A percentile compares a stretch with the other conserved stretches of the same genome.
phyloP scores from a whole-genome alignment of 2,329 filamentous ascomycete genomes.

The Dendrostoma leiphaemia region DNA sequence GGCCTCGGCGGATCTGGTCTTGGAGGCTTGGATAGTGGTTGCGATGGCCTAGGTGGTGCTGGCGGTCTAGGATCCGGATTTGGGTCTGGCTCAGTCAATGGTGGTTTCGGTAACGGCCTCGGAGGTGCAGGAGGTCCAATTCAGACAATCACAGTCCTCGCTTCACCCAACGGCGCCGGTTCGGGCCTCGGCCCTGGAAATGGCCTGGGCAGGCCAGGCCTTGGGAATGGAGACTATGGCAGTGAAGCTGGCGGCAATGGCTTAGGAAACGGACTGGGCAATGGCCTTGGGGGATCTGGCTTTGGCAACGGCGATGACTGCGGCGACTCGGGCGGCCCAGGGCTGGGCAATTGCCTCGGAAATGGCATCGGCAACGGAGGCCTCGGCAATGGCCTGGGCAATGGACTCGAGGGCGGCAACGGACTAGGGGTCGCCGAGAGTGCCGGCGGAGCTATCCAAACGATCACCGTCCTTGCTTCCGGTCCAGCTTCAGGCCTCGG shows the following conservation, averaged over 20 bases:
- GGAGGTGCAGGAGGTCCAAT: conserved; percentile 1
- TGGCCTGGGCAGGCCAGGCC: conserved; percentile 2
- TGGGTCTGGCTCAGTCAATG: background rate
- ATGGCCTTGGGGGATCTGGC: background rate
- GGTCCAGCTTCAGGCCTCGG: conserved; percentile 1
- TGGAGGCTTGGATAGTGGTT: conserved; percentile 1
- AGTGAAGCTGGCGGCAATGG: background rate
- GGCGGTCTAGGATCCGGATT: background rate
- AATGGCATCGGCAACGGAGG: conserved; percentile 3
- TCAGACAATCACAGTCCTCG: conserved; percentile 14
- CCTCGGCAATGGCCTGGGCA: background rate
- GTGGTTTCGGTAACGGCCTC: conserved; percentile 1
- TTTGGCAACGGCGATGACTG: background rate
- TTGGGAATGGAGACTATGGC: background rate
- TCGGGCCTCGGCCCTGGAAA: conserved; percentile 5
- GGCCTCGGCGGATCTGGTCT: conserved; percentile 5
- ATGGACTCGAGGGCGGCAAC: background rate
- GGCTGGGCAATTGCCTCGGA: background rate
- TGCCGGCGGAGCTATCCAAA: conserved; percentile 4
- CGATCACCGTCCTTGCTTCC: conserved; percentile 10
- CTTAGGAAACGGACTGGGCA: no score
- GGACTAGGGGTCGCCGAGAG: conserved; percentile 3
- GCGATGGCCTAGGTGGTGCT: conserved; percentile 6
- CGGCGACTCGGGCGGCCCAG: background rate
- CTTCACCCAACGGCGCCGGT: conserved; percentile 4